Base-by-base conservation (phyloP, 108 stramenopile genomes). In the Skeletonema tropicum region DNA sequence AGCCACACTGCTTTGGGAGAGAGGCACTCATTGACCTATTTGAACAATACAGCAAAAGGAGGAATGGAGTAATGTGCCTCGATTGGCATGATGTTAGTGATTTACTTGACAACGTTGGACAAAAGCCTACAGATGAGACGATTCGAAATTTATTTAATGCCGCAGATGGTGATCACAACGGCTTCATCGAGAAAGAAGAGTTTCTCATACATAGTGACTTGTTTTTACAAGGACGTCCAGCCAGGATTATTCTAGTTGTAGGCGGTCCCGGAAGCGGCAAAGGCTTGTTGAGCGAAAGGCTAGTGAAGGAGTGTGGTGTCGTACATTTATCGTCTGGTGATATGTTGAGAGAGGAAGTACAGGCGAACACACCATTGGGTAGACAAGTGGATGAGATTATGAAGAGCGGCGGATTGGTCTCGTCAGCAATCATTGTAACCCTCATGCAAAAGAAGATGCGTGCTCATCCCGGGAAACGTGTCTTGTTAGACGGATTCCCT, bases 211-310 rank as follows among this genome's bases (percentile, higher is more conserved):
- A 77, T 5, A 75, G 84, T 12, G 88, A 89, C 46, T 60, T 78
- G 17, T 84, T 94, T 42, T 64, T 94, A 25, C 88, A 83, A 35
- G 82, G 87, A 25, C 77, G 84, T 35, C 93, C 93, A 3, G 93
- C 91, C 3, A 68, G 91, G 14, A 90, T 97, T 49, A 86, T 99
- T 41, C 74, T 99, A 33, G 87, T 99, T 13, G 96, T 97, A 15
- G 98, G 98, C 14, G 97, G 95, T 14, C 98, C 98, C 2, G 98
- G 97, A 19, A 88, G 91, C 25, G 98, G 98, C 12, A 99, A 99
- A 73, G 98, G 98, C 25, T 70, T 97, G 29, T 74, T 96, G 23
- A 88, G 86, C 35, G 79, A 87, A 32, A 66, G 91, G 38, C 70
- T 98, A 10, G 84, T 79, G n/a, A 75, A 89, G 69, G 89, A 93